A percentile compares a stretch with the other conserved stretches of the same genome.
Conservation (phyloP, 2,329 filamentous ascomycete species). For the Neurospora crassa region DNA sequence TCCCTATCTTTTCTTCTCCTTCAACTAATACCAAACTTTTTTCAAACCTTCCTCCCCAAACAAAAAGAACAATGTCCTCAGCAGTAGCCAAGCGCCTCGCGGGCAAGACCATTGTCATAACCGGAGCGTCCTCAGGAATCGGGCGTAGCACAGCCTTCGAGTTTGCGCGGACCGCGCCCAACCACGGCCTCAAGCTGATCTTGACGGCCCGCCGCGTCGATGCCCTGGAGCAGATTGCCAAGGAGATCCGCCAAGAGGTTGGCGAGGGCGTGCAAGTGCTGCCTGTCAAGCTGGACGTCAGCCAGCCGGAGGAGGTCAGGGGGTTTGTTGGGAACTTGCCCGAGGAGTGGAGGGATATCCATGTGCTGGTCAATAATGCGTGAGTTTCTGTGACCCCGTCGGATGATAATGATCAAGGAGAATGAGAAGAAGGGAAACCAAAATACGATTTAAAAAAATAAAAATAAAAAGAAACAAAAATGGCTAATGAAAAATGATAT, state of each 20-base stretch:
- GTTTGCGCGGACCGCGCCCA: slow-evolving; percentile 78
- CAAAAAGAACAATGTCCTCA: slow-evolving; percentile 34
- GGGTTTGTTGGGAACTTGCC: slow-evolving; percentile 66
- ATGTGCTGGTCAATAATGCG: slow-evolving; percentile 95
- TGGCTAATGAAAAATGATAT: not conserved
- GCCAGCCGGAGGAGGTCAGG: slow-evolving; percentile 63
- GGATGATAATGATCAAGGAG: not conserved
- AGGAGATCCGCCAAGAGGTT: slow-evolving; percentile 66
- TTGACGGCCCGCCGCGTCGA: slow-evolving; percentile 84
- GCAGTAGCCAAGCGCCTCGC: slow-evolving; percentile 73
- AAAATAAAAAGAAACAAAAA: no score
- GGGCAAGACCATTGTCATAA: slow-evolving; percentile 88
- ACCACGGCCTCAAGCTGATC: slow-evolving; percentile 69
- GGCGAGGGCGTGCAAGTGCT: slow-evolving; percentile 73
- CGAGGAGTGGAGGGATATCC: slow-evolving; percentile 71
- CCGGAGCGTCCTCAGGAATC: slow-evolving; percentile 89
- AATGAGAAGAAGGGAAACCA: not conserved
- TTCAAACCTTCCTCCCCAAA: not conserved
- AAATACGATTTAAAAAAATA: not conserved
- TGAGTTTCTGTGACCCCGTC: slow-evolving; percentile 33
- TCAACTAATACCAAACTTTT: not conserved
- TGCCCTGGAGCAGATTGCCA: slow-evolving; percentile 63
- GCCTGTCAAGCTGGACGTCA: slow-evolving; percentile 79
- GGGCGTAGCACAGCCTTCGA: slow-evolving; percentile 77
- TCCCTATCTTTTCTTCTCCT: not conserved